These are phyloP conservation scores for Ogataea corticis DNA, from an alignment of 805 yeast species.

Conservation along the genomic window DNA sequence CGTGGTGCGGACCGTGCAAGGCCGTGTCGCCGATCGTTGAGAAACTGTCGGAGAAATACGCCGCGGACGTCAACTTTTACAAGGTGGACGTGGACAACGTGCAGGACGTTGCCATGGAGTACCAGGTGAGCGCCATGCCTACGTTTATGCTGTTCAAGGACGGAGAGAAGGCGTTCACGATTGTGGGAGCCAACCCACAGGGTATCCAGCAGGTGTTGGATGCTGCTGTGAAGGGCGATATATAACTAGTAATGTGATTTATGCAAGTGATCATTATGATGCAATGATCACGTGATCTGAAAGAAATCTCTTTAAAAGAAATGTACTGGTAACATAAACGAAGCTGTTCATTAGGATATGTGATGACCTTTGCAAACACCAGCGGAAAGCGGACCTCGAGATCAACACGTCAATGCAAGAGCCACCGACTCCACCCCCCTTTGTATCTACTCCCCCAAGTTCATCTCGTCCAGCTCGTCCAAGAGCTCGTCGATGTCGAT, in stretches of 20 bases:
- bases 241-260: neutral
- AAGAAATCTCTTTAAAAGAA: too few relatives aligned
- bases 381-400: too few relatives aligned
- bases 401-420: too few relatives aligned
- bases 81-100: conserved; percentile 72
- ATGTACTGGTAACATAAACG: too few relatives aligned
- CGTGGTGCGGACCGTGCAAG: conserved; percentile 81
- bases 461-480: conserved; percentile 94
- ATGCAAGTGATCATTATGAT: neutral
- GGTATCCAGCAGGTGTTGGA: conserved; percentile 35
- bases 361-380: too few relatives aligned
- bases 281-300: too few relatives aligned
- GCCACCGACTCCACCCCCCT: neutral
- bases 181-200: conserved; percentile 64
- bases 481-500: conserved; percentile 88
- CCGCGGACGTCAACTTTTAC: conserved; percentile 53
- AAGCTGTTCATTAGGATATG: neutral
- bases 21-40: conserved; percentile 63
- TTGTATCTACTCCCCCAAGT: conserved; percentile 54
- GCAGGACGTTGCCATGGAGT: conserved; percentile 58
- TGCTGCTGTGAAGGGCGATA: conserved; percentile 20
- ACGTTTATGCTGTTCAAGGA: conserved; percentile 64
- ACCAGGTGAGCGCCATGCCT: conserved; percentile 74
- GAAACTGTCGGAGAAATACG: conserved; percentile 42
- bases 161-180: conserved; percentile 55